Percentiles rank a stretch among this genome's conserved stretches.
These are phyloP conservation scores for Austroboletus niveus DNA, from an alignment of 1,284 basidiomycete species.

Conservation along the genomic window DNA sequence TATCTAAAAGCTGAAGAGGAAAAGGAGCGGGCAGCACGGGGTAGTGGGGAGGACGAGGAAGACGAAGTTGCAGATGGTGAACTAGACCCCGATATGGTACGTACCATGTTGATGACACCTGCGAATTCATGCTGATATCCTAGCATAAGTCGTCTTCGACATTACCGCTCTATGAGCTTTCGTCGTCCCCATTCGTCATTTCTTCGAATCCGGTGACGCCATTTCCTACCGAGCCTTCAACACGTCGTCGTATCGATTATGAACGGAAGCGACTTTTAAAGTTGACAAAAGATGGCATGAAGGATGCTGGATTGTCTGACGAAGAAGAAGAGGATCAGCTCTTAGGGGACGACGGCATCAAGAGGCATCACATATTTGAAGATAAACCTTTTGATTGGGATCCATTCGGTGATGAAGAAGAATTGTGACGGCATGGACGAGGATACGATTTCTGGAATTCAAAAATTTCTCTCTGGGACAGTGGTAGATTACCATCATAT, in stretches of 20 bases:
- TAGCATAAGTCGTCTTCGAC: constrained; percentile 27
- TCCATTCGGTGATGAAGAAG: constrained; percentile 28
- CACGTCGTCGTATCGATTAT: constrained; percentile 32
- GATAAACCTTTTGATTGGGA: constrained; percentile 34
- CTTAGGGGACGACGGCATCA: constrained; percentile 1
- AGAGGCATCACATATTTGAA: constrained; percentile 25
- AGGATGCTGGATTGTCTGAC: constrained; percentile 25
- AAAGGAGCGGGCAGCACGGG: constrained; percentile 19
- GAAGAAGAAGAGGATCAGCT: constrained; percentile 27
- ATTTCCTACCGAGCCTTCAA: constrained; percentile 27
- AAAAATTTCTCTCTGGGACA: background rate
- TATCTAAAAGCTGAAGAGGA: constrained; percentile 27
- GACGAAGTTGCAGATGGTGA: constrained; percentile 27
- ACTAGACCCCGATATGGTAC: constrained; percentile 29
- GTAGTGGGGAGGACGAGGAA: constrained; percentile 16
- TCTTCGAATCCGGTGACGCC: constrained; percentile 34
- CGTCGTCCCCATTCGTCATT: constrained; percentile 26
- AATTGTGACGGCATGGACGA: constrained; percentile 11
- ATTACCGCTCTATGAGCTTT: constrained; percentile 27
- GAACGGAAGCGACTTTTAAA: constrained; percentile 28
- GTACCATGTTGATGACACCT: background rate
- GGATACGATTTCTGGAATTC: background rate
- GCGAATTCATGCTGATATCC: background rate
- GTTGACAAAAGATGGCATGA: constrained; percentile 31
- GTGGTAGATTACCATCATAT: constrained; percentile 5